Percentiles rank a stretch among this genome's conserved stretches.
These are phyloP conservation scores for Exophiala sp. DNA, from an alignment of 2,329 filamentous ascomycete genomes.

Conservation along the genomic window DNA sequence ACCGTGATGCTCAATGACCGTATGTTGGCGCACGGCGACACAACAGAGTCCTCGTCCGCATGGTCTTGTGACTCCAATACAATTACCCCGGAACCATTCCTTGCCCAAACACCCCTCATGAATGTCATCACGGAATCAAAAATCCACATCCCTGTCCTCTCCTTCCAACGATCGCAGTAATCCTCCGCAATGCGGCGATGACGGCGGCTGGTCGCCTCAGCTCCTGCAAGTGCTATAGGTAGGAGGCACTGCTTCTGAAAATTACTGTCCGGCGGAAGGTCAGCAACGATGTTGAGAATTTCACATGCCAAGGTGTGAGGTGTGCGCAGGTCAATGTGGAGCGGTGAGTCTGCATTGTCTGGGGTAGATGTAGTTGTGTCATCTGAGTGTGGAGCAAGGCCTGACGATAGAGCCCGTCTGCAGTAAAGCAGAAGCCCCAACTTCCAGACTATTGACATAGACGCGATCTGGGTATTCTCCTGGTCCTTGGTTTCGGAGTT, in stretches of 20 bases:
- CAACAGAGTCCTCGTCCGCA: neutral
- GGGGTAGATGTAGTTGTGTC: neutral
- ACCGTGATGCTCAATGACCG: neutral
- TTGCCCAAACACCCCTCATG: conserved; percentile 18
- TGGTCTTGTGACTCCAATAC: neutral
- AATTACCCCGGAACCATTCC: conserved; percentile 6
- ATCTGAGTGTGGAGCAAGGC: neutral
- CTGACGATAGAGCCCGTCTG: conserved; percentile 7
- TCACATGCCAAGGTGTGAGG: conserved; percentile 11
- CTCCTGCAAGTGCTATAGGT: conserved; percentile 16
- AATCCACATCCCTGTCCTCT: conserved; percentile 23
- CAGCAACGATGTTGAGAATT: conserved; percentile 9
- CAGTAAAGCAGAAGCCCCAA: conserved; percentile 16
- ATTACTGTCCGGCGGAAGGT: conserved; percentile 16
- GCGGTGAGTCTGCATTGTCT: neutral
- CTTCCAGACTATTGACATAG: conserved; percentile 18
- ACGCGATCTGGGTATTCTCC: conserved; percentile 2
- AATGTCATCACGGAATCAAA: conserved; percentile 19
- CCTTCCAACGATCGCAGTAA: conserved; percentile 22
- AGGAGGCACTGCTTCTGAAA: conserved; percentile 24
- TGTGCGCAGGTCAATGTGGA: neutral
- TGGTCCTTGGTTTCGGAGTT: conserved; percentile 1
- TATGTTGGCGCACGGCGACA: neutral
- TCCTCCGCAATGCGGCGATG: conserved; percentile 16
- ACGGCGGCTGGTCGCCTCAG: conserved; percentile 10